Evolutionary conservation across 352 stramenopile genomes (phyloP).

Genomic region (Pythium volutum): DNA sequence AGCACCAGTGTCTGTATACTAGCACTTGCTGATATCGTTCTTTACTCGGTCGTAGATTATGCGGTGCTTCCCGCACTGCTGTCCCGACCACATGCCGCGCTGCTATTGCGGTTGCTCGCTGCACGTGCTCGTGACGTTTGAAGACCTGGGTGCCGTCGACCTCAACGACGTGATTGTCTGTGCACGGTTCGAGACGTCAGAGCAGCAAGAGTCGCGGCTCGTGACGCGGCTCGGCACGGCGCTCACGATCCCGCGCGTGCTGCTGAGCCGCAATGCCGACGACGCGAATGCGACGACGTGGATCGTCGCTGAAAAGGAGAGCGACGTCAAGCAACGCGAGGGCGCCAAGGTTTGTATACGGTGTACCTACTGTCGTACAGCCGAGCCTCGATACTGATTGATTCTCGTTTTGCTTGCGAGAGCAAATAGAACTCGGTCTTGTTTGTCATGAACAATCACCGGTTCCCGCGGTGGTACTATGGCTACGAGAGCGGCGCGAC

Average conservation of each 20-base stretch:
- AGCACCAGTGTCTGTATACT: no score
- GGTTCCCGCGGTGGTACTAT: slow-evolving; percentile 52
- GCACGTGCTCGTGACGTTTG: slow-evolving; percentile 18
- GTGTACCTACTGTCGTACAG: no score
- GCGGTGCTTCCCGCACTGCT: slow-evolving; percentile 37
- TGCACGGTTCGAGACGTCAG: slow-evolving; percentile 14
- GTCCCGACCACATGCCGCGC: slow-evolving; percentile 26
- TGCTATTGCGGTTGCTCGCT: slow-evolving; percentile 35
- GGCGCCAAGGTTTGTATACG: slow-evolving; percentile 25
- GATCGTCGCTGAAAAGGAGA: slow-evolving; percentile 39
- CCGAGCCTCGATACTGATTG: background rate
- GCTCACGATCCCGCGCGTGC: slow-evolving; percentile 6
- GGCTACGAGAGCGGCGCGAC: slow-evolving; percentile 48
- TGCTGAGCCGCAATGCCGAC: slow-evolving; percentile 4
- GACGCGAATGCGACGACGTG: slow-evolving; percentile 27
- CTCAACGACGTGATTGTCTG: slow-evolving; percentile 4
- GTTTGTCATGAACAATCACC: slow-evolving; percentile 51
- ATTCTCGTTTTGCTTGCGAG: background rate
- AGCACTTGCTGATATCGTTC: no score
- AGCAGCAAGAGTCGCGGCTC: slow-evolving; percentile 9
- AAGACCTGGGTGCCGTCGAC: background rate
- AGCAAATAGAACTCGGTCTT: slow-evolving; percentile 30
- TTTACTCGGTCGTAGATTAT: no score
- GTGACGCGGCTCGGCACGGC: background rate
- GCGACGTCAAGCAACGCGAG: slow-evolving; percentile 32